Conservation (phyloP, 768 basidiomycete genomes). For the Podaxis sp. region DNA sequence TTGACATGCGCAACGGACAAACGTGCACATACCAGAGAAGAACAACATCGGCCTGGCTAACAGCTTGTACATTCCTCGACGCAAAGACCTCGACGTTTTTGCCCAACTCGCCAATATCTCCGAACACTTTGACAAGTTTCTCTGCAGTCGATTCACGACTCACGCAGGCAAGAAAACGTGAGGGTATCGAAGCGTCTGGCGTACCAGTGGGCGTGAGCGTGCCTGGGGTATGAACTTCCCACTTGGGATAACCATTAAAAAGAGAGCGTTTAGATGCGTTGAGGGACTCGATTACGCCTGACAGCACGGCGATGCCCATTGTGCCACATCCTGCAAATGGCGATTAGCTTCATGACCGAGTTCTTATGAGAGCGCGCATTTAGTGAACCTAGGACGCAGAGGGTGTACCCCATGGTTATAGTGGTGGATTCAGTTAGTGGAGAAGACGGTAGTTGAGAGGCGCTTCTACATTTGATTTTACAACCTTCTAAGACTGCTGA, state of each 20-base stretch:
- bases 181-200: constrained; percentile 70
- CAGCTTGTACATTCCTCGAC: constrained; percentile 71
- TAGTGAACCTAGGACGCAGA: constrained; percentile 76
- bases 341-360: constrained; percentile 19
- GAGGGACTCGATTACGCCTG: constrained; percentile 86
- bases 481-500: neutral
- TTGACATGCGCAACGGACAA: neutral
- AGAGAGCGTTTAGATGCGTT: constrained; percentile 33
- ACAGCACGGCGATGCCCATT: constrained; percentile 95
- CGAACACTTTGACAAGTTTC: constrained; percentile 64
- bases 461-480: constrained; percentile 2
- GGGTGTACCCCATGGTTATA: constrained; percentile 82
- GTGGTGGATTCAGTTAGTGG: neutral
- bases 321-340: constrained; percentile 83
- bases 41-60: constrained; percentile 75
- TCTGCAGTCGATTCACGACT: constrained; percentile 70
- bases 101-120: constrained; percentile 55
- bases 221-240: constrained; percentile 71
- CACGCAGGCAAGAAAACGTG: constrained; percentile 85
- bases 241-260: constrained; percentile 36
- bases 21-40: constrained; percentile 70
- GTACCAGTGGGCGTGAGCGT: constrained; percentile 66
- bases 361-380: constrained; percentile 8
- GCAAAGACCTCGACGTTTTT: constrained; percentile 66
- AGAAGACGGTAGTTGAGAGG: neutral